phyloP scores from a whole-genome alignment of 768 basidiomycete species.

The Phaeotremella fagi region DNA sequence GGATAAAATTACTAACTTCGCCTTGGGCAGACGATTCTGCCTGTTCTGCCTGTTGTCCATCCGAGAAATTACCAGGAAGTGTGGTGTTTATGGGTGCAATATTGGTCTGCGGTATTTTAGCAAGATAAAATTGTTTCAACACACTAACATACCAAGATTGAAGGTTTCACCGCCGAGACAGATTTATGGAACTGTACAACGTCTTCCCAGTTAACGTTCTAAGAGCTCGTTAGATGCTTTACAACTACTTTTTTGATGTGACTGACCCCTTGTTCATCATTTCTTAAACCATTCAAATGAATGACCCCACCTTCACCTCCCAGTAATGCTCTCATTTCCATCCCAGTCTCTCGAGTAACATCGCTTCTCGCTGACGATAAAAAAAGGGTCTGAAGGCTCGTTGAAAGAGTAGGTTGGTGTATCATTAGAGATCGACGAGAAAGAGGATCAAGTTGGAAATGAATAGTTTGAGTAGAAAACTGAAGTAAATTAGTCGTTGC shows the following conservation, averaged over 20 bases:
- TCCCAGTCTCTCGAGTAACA: constrained; percentile 8
- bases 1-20: constrained; percentile 29
- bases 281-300: constrained; percentile 2
- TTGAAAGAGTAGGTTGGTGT: not conserved
- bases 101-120: too few species aligned
- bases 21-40: constrained; percentile 53
- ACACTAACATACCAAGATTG: too few species aligned
- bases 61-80: constrained; percentile 2
- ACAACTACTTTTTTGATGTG: too few species aligned
- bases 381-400: constrained; percentile 10
- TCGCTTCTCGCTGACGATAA: constrained; percentile 24
- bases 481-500: constrained; percentile 1
- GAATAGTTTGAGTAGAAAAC: constrained; percentile 16
- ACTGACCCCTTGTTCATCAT: not conserved
- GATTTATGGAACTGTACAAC: too few species aligned
- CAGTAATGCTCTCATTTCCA: constrained; percentile 26
- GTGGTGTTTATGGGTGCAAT: constrained; percentile 21
- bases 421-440: constrained; percentile 42
- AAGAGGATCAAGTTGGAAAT: constrained; percentile 42
- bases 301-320: constrained; percentile 35
- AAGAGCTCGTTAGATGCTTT: too few species aligned
- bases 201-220: too few species aligned
- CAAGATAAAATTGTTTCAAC: too few species aligned
- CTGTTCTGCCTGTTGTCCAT: constrained; percentile 21
- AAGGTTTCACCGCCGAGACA: too few species aligned